Evolutionary conservation across 345 rosid genomes (phyloP), one percentile per base, ranked within the genome.

Genomic region (Bruguiera parviflora): DNA sequence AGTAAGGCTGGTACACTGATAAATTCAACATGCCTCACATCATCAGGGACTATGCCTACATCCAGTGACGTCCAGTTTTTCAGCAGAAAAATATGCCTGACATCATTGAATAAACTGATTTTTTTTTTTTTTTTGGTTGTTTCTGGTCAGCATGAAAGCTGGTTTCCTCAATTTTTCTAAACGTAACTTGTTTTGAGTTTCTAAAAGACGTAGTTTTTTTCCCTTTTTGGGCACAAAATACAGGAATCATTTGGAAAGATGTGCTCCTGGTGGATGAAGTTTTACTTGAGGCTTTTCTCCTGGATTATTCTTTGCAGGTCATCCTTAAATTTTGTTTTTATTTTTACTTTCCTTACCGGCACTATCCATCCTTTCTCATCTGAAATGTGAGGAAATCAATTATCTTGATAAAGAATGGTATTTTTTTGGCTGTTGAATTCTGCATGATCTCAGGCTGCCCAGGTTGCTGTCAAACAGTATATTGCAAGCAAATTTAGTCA

Each of bases 191-290:
- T 64, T 52, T 64, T 49, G 3, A 27, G 53, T 73, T 69, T 5
- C 39, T 68, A 11, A 27, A 47, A 22, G 20, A 21, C 21, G 8
- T 53, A 7, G n/a, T 21, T 53, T 53, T 53, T 53, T 5, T 13
- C 58, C 22, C 21, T 53, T 52, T 22, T 53, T 21, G 21, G 21
- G 13, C 25, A 52, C 56, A 29, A 61, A 71, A 63, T 73, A 74
- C 79, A 95, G 98, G 91, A 80, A 77, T 83, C 55, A 81, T 96
- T 66, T 96, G 98, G 99, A 82, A 79, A 70, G 97, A 90, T 82
- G 97, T 89, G 46, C 89, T 86, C 55, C 77, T 92, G 70, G 77
- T 96, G 89, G 97, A 92, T 77, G 92, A 86, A 80, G 94, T 86
- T 31, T 77, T 92, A 71, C 79, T 73, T 70, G 96, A 90, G 75